phyloP scores from a whole-genome alignment of 2,329 filamentous ascomycete species.

The Thielaviopsis ethacetica region DNA sequence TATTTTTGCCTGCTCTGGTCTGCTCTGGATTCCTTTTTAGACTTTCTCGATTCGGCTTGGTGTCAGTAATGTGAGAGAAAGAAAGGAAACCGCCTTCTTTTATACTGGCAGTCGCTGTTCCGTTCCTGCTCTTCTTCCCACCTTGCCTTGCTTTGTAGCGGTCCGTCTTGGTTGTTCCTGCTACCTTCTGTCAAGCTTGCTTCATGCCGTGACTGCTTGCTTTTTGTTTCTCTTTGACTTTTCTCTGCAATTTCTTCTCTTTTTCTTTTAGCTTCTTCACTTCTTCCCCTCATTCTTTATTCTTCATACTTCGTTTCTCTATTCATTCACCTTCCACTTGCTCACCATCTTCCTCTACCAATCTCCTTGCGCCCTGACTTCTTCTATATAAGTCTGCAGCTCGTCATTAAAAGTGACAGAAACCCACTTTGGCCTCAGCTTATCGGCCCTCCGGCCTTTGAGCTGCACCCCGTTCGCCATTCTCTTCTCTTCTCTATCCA shows the following conservation, averaged over 20 bases:
- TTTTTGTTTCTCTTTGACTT: not conserved
- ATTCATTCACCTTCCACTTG: not conserved
- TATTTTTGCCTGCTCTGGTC: not conserved
- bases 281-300: not conserved
- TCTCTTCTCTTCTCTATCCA: slow-evolving; percentile 16
- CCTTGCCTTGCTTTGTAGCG: not conserved
- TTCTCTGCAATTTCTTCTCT: not conserved
- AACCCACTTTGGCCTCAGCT: not conserved
- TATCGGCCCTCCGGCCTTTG: slow-evolving; percentile 23
- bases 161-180: not conserved
- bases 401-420: not conserved
- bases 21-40: not conserved
- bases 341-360: not conserved
- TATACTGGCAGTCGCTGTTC: not conserved
- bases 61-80: not conserved
- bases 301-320: not conserved
- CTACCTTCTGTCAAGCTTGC: not conserved
- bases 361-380: not conserved
- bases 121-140: not conserved
- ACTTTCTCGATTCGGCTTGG: not conserved
- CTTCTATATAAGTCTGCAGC: not conserved
- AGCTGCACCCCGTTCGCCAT: slow-evolving; percentile 21
- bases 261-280: not conserved
- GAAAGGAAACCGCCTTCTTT: not conserved
- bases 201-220: not conserved